Evolutionary conservation across 140 eudicot genomes (phyloP).

Genomic region (Cichorium intybus): DNA sequence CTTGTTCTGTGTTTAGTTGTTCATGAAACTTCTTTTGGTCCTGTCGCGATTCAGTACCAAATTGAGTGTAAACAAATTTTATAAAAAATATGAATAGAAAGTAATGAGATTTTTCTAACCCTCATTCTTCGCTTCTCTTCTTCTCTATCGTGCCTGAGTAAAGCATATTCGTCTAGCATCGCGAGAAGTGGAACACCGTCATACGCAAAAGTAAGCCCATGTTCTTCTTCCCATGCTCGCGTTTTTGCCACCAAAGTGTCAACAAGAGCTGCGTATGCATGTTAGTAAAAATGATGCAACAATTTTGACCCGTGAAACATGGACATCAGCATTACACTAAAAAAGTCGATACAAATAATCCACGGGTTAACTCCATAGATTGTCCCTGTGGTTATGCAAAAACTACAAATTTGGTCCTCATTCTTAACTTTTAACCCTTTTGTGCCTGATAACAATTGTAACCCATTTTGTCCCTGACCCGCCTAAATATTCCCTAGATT

Average conservation of each 20-base stretch:
- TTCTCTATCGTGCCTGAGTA: constrained; percentile 95
- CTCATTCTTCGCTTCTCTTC: constrained; percentile 92
- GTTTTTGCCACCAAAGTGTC: constrained; percentile 85
- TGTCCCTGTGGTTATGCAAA: too few relatives aligned
- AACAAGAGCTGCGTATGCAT: constrained; percentile 63
- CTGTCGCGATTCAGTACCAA: constrained; percentile 40
- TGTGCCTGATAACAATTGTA: not conserved
- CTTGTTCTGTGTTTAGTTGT: constrained; percentile 74
- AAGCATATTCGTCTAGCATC: constrained; percentile 86
- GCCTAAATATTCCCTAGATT: too few relatives aligned
- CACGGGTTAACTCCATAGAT: too few relatives aligned
- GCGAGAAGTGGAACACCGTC: constrained; percentile 99
- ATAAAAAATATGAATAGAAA: not conserved
- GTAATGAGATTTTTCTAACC: constrained; percentile 42
- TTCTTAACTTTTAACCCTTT: not conserved
- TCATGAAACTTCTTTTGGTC: constrained; percentile 93
- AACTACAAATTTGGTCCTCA: too few relatives aligned
- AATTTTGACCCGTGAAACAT: too few relatives aligned
- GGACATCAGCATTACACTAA: too few relatives aligned
- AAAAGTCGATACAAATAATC: too few relatives aligned
- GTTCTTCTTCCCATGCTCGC: constrained; percentile 93
- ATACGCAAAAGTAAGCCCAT: constrained; percentile 65
- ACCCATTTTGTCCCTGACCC: too few relatives aligned
- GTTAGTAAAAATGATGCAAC: not conserved
- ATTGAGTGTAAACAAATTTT: not conserved